Evolutionary conservation across 2,329 filamentous ascomycete species (phyloP), one percentile per base, ranked within the genome.

Genomic region (Penicillium sp.): DNA sequence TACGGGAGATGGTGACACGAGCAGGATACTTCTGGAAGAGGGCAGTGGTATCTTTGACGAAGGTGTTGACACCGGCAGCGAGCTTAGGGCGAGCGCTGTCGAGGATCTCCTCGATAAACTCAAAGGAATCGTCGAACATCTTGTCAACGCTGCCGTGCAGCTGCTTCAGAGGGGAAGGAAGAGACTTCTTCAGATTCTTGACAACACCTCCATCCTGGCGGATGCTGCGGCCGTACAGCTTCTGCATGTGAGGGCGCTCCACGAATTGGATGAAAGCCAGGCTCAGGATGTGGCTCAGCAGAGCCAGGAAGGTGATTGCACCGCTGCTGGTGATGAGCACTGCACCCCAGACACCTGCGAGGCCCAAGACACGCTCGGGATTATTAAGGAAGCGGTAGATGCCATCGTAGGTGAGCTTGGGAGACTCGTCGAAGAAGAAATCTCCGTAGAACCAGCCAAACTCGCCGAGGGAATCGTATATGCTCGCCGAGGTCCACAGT

Each of bases 391-490:
- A 99, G 43, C 94, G 90, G 72, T 99, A 99, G 64, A 99, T 99
- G 56, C 92, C 95, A 61, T 88, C 91, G 74, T 99, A 99, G 0
- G 90, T 97, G 55, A 97, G 80, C 73, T 94, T 95, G 11, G 87
- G 87, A 10, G 86, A 84, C 41, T 90, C 87, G 55, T 96, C 90
- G 68, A 94, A 96, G 79, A 99, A 97, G 78, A 97, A 99, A 69
- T 99, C 94, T 16, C 94, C 94, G 67, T 92, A 97, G 78, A 97
- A 97, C 92, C 92, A 99, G 63, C 94, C 94, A 65, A 97, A 99
- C 67, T 99, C 94, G 50, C 94, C 94, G 0, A 99, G 83, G 2
- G 90, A 95, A 45, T 96, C 91, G 70, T 97, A 95, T 61, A 97
- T 92, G 70, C 91, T 96, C 58, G 89, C 79, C 1, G 90, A 87